Base-by-base conservation (phyloP, 352 stramenopile genomes). In the Phytopythium delawarense region DNA sequence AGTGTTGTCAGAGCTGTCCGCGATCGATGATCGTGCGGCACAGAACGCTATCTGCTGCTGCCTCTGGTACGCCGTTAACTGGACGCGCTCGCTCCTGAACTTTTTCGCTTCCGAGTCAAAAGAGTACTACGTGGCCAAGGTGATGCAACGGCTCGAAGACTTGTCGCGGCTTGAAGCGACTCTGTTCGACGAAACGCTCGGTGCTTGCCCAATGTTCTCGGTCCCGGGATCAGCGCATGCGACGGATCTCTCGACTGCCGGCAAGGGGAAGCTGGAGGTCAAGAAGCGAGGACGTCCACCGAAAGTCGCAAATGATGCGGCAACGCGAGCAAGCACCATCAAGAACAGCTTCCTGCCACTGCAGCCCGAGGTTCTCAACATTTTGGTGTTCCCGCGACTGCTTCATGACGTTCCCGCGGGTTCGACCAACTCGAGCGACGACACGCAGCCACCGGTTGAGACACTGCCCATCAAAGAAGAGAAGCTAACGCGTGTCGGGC, bases 31-130 rank as follows among this genome's bases (percentile, higher is more conserved):
- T 49, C 50, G 63, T 4, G 44, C 49, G 9, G 65, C 57, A 13
- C 79, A 87, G 37, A 72, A 80, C 56, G 71, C 64, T 1, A 57
- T 89, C 7, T 88, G 77, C 55, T 62, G 57, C 8, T 69, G 66
- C 11, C 58, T 89, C 12, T 89, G 80, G 80, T 68, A 87, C 53
- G 63, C 76, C 7, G 65, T 88, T 45, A 87, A 88, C 30, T 89
- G 80, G 80, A 74, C 84, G n/a, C 78, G 80, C 48, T 67, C 76
- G 23, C 70, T 89, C 21, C 40, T 89, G 25, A 84, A 81, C 21
- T 86, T 83, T 21, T 88, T 87, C 55, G 65, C 71, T 4, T 59
- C 45, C 57, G 71, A 87, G 37, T 62, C 39, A 21, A 62, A 53
- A 20, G 54, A 75, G 3, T 79, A 72, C 30, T 76, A 79, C 28